Base-by-base conservation (phyloP, 148 eudicot species). In the Heliamphora exappendiculata region DNA sequence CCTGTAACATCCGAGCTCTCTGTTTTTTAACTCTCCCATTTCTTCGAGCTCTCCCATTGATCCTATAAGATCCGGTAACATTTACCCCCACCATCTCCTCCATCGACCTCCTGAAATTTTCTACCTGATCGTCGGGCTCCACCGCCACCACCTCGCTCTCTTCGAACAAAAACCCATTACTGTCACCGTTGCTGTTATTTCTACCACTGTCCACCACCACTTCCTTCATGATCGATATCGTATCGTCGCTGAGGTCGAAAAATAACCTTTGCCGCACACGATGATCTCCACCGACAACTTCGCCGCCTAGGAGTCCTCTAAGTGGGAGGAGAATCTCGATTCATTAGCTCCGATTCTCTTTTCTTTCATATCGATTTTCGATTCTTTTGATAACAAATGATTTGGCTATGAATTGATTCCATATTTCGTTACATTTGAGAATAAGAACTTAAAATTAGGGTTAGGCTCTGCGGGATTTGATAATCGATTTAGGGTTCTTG, bases 61-160 rank as follows among this genome's bases (percentile, higher is more conserved):
- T n/a, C n/a, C n/a, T n/a, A n/a, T n/a, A n/a, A n/a, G n/a, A n/a
- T n/a, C n/a, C n/a, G n/a, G n/a, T n/a, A n/a, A n/a, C n/a, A n/a
- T n/a, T n/a, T n/a, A n/a, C n/a, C n/a, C n/a, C n/a, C 83, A 89
- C 90, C 96, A 95, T 93, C 50, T 95, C 99, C 72, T 83, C 84
- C 97, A 95, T 92, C 0, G 99, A 95, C 34, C 47, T 78, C 87
- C 82, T 89, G 82, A 95, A 95, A 75, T 95, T 97, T 58, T 9
- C 60, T 19, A 85, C 85, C 0, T 91, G 91, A 51, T 90, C 88
- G 0, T 79, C 77, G 0, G 94, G 86, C 31, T 90, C 93, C 86
- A 90, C 63, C 4, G 91, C 83, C 45, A 88, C 4, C 5, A 69
- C 85, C 77, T 84, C 84, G 36, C 93, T 87, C 70, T 87, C 87